Base-by-base conservation (phyloP, 768 basidiomycete species). In the Cyclocybe aegerita region DNA sequence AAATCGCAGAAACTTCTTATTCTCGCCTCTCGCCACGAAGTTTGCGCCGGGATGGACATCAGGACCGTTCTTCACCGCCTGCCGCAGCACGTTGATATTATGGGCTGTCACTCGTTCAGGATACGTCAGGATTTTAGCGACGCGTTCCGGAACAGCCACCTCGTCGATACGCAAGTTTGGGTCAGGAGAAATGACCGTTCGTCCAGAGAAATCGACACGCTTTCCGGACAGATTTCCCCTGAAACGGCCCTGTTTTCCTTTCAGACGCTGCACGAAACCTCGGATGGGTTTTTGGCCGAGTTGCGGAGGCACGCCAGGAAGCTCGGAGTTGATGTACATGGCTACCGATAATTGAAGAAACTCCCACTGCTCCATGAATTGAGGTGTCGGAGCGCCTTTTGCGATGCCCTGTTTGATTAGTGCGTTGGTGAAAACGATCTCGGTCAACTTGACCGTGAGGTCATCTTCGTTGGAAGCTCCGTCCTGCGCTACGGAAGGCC, bases 281-380 rank as follows among this genome's bases (percentile, higher is more conserved):
- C 97, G 86, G 59, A 97, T 96, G 7, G 97, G 96, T 61, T 97
- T 97, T 66, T 90, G 86, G 38, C 90, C 90, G 63, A 83, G 80
- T 66, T 90, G 86, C 3, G 88, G 85, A 1, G 89, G 89, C 9
- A 98, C 85, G 38, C 97, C 97, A 10, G 97, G 97, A 9, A 93
- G 76, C 65, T 98, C 95, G 2, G 96, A 96, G 71, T 98, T 98
- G 74, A 99, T 88, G 68, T 98, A 99, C 81, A 98, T 88, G 0
- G 97, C 97, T 17, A 98, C 92, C 11, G 88, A 88, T 43, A 95
- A 78, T 61, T 97, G 93, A 1, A 99, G 77, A 57, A 96, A 93
- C 60, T 98, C 97, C 97, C 97, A 99, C 82, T 96, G 87, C 80
- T 94, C 95, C 91, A 96, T 96, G 60, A 96, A 88, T 55, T 90